phyloP scores from a whole-genome alignment of 1,284 basidiomycete genomes.

The Moesziomyces parantarcticus region DNA sequence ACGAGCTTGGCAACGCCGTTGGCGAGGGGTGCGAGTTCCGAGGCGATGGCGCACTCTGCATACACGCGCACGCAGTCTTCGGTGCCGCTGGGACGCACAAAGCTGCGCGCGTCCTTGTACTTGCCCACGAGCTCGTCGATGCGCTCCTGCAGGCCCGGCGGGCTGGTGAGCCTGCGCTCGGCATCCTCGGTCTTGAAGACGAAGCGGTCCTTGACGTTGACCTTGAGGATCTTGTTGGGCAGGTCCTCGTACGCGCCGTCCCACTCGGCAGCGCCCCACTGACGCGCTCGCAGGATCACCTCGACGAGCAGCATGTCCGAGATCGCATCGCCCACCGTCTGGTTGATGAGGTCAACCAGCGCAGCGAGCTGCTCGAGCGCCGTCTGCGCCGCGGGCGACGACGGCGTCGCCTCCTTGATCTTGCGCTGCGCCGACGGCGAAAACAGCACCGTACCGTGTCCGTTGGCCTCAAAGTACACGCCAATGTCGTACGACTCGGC shows the following conservation, averaged over 20 bases:
- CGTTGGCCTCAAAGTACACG: slow-evolving; percentile 99
- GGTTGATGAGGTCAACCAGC: slow-evolving; percentile 89
- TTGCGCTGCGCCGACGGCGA: slow-evolving; percentile 70
- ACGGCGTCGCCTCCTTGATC: slow-evolving; percentile 77
- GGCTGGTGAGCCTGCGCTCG: slow-evolving; percentile 85
- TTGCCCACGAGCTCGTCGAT: slow-evolving; percentile 85
- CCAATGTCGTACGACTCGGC: slow-evolving; percentile 93
- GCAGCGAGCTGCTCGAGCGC: slow-evolving; percentile 69
- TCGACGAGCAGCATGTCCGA: slow-evolving; percentile 97
- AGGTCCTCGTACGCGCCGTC: slow-evolving; percentile 92
- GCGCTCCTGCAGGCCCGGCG: slow-evolving; percentile 82
- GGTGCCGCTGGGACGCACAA: slow-evolving; percentile 96
- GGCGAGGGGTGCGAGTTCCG: slow-evolving; percentile 75
- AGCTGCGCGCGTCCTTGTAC: slow-evolving; percentile 86
- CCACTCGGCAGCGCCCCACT: slow-evolving; percentile 78
- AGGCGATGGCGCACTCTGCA: slow-evolving; percentile 83
- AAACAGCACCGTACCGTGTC: slow-evolving; percentile 97
- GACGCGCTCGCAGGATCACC: slow-evolving; percentile 81
- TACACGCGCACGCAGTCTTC: slow-evolving; percentile 99
- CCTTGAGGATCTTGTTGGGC: slow-evolving; percentile 96
- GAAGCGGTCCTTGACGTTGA: slow-evolving; percentile 84
- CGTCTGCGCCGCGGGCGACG: slow-evolving; percentile 80
- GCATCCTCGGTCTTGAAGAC: slow-evolving; percentile 93
- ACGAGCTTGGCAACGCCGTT: slow-evolving; percentile 60
- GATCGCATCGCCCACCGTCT: slow-evolving; percentile 96